phyloP scores from a whole-genome alignment of 176 grass and related monocot genomes.

The sorghum (Sorghum bicolor) region DNA sequence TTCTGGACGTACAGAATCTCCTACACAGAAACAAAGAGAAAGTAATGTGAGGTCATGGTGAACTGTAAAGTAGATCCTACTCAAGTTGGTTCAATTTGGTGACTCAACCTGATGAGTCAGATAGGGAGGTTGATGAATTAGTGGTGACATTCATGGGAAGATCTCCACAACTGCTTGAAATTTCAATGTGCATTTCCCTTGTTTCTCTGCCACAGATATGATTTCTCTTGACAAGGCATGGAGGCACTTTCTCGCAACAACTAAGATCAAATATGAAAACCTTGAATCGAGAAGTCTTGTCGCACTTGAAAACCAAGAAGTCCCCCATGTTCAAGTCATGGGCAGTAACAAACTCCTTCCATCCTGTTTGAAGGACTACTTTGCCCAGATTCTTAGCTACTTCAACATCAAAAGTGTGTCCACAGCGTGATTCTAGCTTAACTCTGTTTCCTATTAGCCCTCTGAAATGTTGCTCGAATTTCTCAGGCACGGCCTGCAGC shows the following conservation, averaged over 20 bases:
- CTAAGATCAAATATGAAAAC: constrained; percentile 31
- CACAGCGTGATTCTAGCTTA: neutral
- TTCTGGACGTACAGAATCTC: neutral
- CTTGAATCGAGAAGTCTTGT: constrained; percentile 19
- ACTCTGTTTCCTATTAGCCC: neutral
- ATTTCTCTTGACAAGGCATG: neutral
- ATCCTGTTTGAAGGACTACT: constrained; percentile 38
- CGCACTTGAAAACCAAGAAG: constrained; percentile 38
- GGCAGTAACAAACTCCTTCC: constrained; percentile 22
- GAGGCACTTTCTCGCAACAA: constrained; percentile 27
- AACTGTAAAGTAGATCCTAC: neutral
- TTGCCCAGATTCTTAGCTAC: neutral
- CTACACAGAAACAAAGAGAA: neutral
- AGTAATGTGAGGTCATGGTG: neutral
- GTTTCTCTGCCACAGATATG: neutral
- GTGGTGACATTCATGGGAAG: neutral
- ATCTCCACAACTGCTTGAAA: too few species aligned
- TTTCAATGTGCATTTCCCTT: neutral
- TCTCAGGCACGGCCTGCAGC: neutral
- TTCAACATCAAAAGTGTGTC: neutral
- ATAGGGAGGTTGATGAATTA: neutral
- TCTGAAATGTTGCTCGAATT: neutral
- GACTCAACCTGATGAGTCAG: neutral
- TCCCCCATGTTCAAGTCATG: constrained; percentile 32
- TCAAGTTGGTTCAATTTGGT: neutral